Evolutionary conservation across 2,329 filamentous ascomycete species (phyloP), one percentile per base, ranked within the genome.

Genomic region (Pseudopithomyces chartarum): DNA sequence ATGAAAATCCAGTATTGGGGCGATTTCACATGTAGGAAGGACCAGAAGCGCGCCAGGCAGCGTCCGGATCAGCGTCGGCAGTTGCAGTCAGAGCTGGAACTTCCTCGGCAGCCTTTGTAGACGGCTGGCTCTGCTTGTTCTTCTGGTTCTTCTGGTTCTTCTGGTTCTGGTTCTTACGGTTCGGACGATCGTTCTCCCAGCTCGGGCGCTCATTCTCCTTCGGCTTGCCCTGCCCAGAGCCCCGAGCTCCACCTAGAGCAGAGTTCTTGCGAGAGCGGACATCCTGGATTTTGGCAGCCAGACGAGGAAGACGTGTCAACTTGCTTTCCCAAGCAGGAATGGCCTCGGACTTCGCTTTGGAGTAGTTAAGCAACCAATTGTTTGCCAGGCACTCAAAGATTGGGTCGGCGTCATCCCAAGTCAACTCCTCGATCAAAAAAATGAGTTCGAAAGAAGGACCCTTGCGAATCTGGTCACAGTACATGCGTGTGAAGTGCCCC

Each of bases 321-420:
- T 19, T 6, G 17, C 22, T 12, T 15, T 45, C n/a, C 44, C 42
- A 54, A 12, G 13, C n/a, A 8, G 13, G 33, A 22, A 20, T 2
- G 11, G 40, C 17, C n/a, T 29, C 26, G 2, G 3, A 36, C 15
- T 26, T 34, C 10, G 38, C 52, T n/a, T 49, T 54, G 1, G 45
- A 23, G 19, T 54, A 57, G 32, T 57, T 56, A 10, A 55, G 60
- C 8, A 61, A 63, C 1, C 73, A 43, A 40, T 70, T 71, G 49
- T 70, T 67, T 0, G 56, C 62, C 6, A 73, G 57, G 23, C 70
- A 73, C 1, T 71, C 65, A 26, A 66, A 67, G 23, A 73, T 57
- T 0, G 69, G 67, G 42, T 73, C 69, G 53, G 70, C 67, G 0
- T 60, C 63, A 0, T 55, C 55, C n/a, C 60, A 60, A 0, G 56